Base-by-base conservation (phyloP, 2,329 filamentous ascomycete genomes). In the Botrytis squamosa region DNA sequence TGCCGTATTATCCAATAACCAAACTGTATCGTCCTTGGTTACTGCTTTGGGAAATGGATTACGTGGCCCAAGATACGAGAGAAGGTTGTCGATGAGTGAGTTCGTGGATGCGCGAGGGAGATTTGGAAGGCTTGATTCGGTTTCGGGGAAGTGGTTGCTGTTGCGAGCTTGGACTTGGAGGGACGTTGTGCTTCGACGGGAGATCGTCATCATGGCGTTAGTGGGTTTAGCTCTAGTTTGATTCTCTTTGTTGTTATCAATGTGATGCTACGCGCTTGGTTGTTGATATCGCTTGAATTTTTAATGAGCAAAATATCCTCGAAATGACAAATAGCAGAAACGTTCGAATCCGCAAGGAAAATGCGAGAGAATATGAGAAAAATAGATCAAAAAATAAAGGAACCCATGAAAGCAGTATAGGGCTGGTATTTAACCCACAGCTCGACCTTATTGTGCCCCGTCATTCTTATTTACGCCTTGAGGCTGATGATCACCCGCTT, bases 1-100 rank as follows among this genome's bases (percentile, higher is more conserved):
- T 7, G 94, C 95, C 4, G 93, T 95, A 80, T 96, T 97, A 84
- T 98, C 94, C 66, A 98, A 85, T 12, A 98, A 85, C 95, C 95
- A 98, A 59, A 98, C 90, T 22, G 88, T 89, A 81, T 97, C 92
- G 57, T 78, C 78, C 10, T 74, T 85, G 72, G 89, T 87, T 65
- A 93, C 88, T 49, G 86, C 84, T 64, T 87, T 87, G 0, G 88
- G 85, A 20, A 91, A 83, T 1, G 91, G 90, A 79, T 90, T 91
- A 73, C 70, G 77, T 14, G 82, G 81, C 36, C 86, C 85, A 1
- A 90, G 81, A 72, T 86, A 85, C 3, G 86, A 86, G 40, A 90
- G 80, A 65, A 88, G 71, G 49, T 84, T 80, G 49, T 82, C 75
- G 25, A 72, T n/a, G 16, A 78, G 38, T 4, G 75, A 70, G n/a